These are phyloP conservation scores for Fraxinus albicans DNA, from an alignment of 305 asterid species.

Conservation along the genomic window DNA sequence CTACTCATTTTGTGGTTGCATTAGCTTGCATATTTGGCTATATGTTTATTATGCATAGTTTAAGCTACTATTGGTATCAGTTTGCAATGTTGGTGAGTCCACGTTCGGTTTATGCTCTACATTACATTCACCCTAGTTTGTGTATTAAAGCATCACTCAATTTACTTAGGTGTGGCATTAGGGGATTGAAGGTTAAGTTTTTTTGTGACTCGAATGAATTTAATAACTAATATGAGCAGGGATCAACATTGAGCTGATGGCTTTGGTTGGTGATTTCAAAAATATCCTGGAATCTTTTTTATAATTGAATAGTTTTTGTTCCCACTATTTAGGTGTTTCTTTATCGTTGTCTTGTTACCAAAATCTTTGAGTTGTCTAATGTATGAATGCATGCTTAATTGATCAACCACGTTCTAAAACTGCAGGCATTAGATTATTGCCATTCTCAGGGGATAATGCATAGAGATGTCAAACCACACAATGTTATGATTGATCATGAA, in stretches of 20 bases:
- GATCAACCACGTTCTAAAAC: conserved; percentile 4
- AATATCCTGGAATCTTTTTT: conserved; percentile 1
- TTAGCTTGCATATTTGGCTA: not conserved
- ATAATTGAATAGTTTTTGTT: not conserved
- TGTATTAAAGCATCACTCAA: not conserved
- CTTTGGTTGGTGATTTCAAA: conserved; percentile 13
- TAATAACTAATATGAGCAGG: conserved; percentile 5
- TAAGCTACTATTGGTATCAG: not conserved
- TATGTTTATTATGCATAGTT: not conserved
- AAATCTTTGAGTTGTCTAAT: not conserved
- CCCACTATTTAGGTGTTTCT: not conserved
- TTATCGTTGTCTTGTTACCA: conserved; percentile 5
- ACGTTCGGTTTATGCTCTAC: not conserved
- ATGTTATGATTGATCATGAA: conserved; percentile 81
- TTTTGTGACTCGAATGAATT: not conserved
- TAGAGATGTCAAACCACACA: conserved; percentile 74
- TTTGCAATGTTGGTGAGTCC: not conserved
- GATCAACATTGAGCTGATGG: conserved; percentile 13
- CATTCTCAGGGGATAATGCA: conserved; percentile 83
- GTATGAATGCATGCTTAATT: conserved; percentile 1
- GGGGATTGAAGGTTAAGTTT: not conserved
- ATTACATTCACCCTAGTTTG: not conserved
- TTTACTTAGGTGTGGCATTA: not conserved
- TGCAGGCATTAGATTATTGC: conserved; percentile 72
- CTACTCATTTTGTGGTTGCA: not conserved